phyloP scores from a whole-genome alignment of 257 asterid genomes.

The Petunia axillaris region DNA sequence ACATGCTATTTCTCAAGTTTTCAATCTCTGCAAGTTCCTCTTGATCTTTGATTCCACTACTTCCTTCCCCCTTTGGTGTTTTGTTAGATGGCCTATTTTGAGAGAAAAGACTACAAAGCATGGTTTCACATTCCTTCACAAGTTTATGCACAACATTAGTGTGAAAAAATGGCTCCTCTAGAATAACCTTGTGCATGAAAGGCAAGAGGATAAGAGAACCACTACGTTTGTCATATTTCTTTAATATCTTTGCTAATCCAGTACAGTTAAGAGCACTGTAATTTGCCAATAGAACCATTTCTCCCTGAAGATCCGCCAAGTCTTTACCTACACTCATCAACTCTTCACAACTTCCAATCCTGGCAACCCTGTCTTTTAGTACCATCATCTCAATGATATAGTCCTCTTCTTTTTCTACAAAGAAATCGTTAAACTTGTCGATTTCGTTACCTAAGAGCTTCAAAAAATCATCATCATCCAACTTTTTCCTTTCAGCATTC shows the following conservation, averaged over 20 bases:
- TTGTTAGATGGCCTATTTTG: constrained; percentile 27
- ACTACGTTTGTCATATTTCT: constrained; percentile 33
- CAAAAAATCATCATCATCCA: constrained; percentile 33
- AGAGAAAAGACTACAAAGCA: constrained; percentile 59
- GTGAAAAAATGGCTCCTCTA: constrained; percentile 28
- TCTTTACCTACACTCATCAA: constrained; percentile 58
- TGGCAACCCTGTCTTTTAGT: constrained; percentile 55
- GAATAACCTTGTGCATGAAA: constrained; percentile 27
- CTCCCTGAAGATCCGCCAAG: constrained; percentile 80
- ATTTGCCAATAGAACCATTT: constrained; percentile 73
- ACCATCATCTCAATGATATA: constrained; percentile 37
- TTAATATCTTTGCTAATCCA: constrained; percentile 26
- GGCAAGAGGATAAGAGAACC: constrained; percentile 29
- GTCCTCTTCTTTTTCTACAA: constrained; percentile 39
- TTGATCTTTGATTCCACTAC: constrained; percentile 39
- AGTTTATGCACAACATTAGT: constrained; percentile 44
- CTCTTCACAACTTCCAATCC: constrained; percentile 47
- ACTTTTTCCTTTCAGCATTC: constrained; percentile 26
- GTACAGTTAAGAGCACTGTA: constrained; percentile 84
- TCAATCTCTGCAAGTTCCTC: constrained; percentile 56
- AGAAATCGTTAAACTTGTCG: constrained; percentile 40
- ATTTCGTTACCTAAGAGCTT: constrained; percentile 43
- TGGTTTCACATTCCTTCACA: constrained; percentile 65
- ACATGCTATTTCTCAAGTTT: constrained; percentile 56
- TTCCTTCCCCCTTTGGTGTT: constrained; percentile 29